These are phyloP conservation scores for Talaromyces sp. DNA, from an alignment of 2,329 filamentous ascomycete genomes.

Conservation along the genomic window DNA sequence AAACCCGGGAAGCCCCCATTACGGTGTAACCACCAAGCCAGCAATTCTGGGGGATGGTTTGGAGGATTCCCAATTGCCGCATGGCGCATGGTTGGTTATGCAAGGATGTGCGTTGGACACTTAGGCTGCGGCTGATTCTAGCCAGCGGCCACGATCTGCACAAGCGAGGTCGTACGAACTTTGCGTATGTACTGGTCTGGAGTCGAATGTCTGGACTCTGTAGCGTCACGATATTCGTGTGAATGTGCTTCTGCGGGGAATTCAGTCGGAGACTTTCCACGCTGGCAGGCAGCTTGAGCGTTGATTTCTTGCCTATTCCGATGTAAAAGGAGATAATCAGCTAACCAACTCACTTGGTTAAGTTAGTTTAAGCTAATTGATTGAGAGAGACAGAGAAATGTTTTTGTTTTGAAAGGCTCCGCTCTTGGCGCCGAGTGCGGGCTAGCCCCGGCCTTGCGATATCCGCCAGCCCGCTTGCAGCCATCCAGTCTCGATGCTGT, in stretches of 20 bases:
- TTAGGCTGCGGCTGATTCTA: neutral
- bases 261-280: no score
- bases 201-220: neutral
- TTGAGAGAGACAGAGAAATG: neutral
- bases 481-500: neutral
- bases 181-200: neutral
- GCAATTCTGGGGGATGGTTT: neutral
- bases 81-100: neutral
- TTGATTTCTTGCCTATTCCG: constrained; percentile 3
- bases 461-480: constrained; percentile 1
- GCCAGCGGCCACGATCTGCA: neutral
- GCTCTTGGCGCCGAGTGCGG: neutral
- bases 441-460: neutral
- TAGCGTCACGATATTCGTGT: neutral
- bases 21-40: neutral
- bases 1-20: neutral
- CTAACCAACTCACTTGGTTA: no score
- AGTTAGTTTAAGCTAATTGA: neutral
- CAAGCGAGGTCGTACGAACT: constrained; percentile 1
- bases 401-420: neutral
- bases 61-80: neutral
- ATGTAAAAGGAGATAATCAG: no score
- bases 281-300: neutral
- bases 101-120: neutral
- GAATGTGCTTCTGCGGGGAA: neutral